Base-by-base conservation (phyloP, 2,329 filamentous ascomycete genomes). In the Colletotrichum spinosum region DNA sequence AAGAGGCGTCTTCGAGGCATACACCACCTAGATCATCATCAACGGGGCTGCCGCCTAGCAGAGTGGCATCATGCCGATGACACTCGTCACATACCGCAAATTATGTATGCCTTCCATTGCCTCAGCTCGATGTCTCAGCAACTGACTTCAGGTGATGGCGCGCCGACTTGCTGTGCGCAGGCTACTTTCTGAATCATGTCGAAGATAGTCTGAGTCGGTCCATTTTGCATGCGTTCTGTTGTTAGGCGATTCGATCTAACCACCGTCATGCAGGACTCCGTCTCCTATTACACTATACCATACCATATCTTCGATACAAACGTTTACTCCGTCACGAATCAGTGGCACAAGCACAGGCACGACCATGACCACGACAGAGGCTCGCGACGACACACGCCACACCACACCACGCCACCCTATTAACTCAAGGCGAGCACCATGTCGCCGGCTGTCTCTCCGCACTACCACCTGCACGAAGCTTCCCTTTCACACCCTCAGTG, bases 371-470 rank as follows among this genome's bases (percentile, higher is more conserved):
- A 50, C 15, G 13, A 25, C 46, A 49, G 17, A 49, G 13, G 46
- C 25, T 51, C 39, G 45, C 11, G 48, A n/a, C 42, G 17, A 48
- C 48, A 35, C 38, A 44, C 46, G 55, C 48, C 60, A 44, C 25
- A 9, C 50, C 58, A 35, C 55, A 45, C 54, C 56, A 65, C 44
- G 61, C 61, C 61, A 51, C 56, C 56, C 51, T 60, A 51, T 45
- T 45, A 60, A 49, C 55, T 55, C 58, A 56, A 53, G 41, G 46
- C 25, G 48, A 41, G 56, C 52, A 52, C 62, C 62, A 65, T 62
- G 48, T 46, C 42, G 44, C 8, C 13, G 33, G 55, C 10, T 44
- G 46, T 15, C 38, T 38, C 46, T 52, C 56, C 44, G 55, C 44
- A 49, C 35, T 34, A 33, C 35, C 55, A 57, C 53, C 25, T 25